Conservation (phyloP, 352 stramenopile species). For the Thraustochytrium striatum region DNA sequence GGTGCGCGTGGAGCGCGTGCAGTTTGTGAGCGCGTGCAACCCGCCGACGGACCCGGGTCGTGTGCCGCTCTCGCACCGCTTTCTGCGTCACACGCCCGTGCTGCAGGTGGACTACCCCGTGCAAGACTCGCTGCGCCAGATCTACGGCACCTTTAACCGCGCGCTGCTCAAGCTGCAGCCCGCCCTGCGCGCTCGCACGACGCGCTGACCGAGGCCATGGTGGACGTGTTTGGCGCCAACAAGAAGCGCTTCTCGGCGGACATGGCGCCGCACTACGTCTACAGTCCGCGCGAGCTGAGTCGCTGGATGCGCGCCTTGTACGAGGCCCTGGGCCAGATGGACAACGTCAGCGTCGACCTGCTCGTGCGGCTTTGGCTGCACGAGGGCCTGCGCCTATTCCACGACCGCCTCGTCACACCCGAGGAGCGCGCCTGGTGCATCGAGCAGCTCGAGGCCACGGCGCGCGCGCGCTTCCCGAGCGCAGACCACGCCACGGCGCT, state of each 20-base stretch:
- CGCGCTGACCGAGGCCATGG: constrained; percentile 95
- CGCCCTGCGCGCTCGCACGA: constrained; percentile 86
- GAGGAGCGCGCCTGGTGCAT: constrained; percentile 95
- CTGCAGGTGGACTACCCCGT: constrained; percentile 98
- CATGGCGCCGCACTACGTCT: constrained; percentile 96
- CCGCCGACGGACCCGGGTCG: constrained; percentile 97
- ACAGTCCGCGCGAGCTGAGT: constrained; percentile 97
- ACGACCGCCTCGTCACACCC: constrained; percentile 93
- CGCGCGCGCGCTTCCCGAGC: constrained; percentile 62
- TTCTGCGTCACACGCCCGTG: constrained; percentile 95
- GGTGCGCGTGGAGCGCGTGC: constrained; percentile 83
- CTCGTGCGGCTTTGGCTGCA: constrained; percentile 96
- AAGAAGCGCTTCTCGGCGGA: constrained; percentile 82
- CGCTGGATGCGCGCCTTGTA: constrained; percentile 98
- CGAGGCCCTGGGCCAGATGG: constrained; percentile 78
- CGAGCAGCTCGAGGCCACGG: constrained; percentile 74
- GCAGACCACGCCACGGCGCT: constrained; percentile 72
- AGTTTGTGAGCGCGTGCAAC: constrained; percentile 98
- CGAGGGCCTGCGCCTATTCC: constrained; percentile 97
- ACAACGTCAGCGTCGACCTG: constrained; percentile 70
- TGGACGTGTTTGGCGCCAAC: constrained; percentile 97
- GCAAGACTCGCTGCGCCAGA: constrained; percentile 90
- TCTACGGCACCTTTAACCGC: constrained; percentile 99
- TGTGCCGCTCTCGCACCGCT: constrained; percentile 90
- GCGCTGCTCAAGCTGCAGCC: constrained; percentile 97